Evolutionary conservation across 2,329 filamentous ascomycete genomes (phyloP), one percentile per base, ranked within the genome.

Genomic region (Clonostachys solani): DNA sequence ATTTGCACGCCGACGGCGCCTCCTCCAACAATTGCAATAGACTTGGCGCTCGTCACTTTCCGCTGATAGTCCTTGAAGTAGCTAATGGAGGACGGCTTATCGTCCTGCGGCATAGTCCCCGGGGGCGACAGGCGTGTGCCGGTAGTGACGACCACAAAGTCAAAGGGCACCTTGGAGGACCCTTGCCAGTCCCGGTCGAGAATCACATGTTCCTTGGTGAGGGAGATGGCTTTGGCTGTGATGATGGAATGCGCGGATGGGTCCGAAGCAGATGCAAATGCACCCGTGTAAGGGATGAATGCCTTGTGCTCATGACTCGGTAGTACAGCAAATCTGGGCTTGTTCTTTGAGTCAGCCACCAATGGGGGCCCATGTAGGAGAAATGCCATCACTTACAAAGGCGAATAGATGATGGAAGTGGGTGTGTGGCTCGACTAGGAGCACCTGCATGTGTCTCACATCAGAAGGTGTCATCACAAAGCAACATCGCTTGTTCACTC

Each of bases 1-100:
- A 84, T 62, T 60, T 85, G 78, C 0, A 85, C 75, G 2, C 82
- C 82, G 0, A 81, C 81, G 1, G 82, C 79, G 4, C 81, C 81
- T 0, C 79, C 81, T 3, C 81, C 82, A 0, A 79, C 68, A 0
- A 81, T 68, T 3, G 78, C 74, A 7, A 80, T 52, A 33, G 64
- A 66, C 12, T 58, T 58, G 2, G 75, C 70, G 0, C 56, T 53
- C 38, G 65, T 64, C 44, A 83, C 73, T 4, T 60, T 60, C 1
- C 54, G 52, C 59, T 81, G 79, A 58, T 79, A 69, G 3, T 56
- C 56, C 40, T 61, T 61, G 36, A 83, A 51, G 9, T 33, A 33
- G 12, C 38, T 29, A 35, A 47, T 34, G n/a, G 68, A 63, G 44
- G 58, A 54, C 17, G 75, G 62, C 0, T 71, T 77, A 15, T 68